phyloP scores from a whole-genome alignment of 2,329 filamentous ascomycete genomes.

The Penicillium rolfsii region DNA sequence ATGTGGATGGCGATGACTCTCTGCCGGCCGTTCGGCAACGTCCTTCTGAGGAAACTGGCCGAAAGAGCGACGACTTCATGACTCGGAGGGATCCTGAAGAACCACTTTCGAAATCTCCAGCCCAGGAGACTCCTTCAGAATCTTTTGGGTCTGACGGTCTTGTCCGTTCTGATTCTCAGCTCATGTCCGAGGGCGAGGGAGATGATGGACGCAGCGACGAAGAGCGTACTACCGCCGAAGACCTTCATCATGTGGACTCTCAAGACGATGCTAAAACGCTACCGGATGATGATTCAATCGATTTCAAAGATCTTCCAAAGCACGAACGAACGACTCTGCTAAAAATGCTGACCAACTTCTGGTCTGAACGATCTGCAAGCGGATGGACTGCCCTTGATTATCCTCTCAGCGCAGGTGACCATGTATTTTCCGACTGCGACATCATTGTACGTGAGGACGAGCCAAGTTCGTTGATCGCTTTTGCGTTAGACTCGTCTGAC shows the following conservation, averaged over 20 bases:
- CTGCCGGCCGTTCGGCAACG: conserved; percentile 32
- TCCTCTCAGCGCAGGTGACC: conserved; percentile 81
- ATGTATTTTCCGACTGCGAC: conserved; percentile 95
- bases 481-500: conserved; percentile 84
- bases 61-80: conserved; percentile 33
- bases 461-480: conserved; percentile 92
- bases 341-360: conserved; percentile 96
- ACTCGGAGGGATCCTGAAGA: conserved; percentile 30
- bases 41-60: conserved; percentile 39
- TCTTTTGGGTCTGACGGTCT: conserved; percentile 50
- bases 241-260: conserved; percentile 62
- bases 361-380: conserved; percentile 95
- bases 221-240: conserved; percentile 70
- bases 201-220: conserved; percentile 71
- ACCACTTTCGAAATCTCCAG: conserved; percentile 37
- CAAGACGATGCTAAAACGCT: conserved; percentile 58
- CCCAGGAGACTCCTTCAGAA: conserved; percentile 35
- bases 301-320: conserved; percentile 77
- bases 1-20: conserved; percentile 62
- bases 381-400: conserved; percentile 94
- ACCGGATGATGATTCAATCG: conserved; percentile 58
- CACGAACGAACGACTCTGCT: conserved; percentile 92
- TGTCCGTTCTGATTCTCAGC: conserved; percentile 53
- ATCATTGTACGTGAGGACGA: conserved; percentile 98
- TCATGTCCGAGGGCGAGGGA: conserved; percentile 68